These are phyloP conservation scores for Oryza punctata DNA, from an alignment of 176 grass and related monocot species.

Conservation along the genomic window DNA sequence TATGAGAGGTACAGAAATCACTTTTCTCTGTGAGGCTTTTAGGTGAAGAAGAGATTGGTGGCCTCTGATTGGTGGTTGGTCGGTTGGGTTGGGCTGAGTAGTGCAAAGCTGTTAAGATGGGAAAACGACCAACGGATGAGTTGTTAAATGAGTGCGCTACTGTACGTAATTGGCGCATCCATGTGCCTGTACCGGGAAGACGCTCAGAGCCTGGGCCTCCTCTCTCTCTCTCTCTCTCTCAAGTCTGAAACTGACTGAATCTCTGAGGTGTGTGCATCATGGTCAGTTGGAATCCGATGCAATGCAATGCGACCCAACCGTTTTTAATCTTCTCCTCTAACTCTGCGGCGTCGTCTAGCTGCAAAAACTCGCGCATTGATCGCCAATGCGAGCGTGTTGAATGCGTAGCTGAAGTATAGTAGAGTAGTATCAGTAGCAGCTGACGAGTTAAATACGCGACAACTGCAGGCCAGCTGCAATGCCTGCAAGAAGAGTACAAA, in stretches of 20 bases:
- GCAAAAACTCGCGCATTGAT: neutral
- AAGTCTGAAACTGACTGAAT: neutral
- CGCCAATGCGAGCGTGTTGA: neutral
- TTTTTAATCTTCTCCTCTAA: slow-evolving; percentile 28
- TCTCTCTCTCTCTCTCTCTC: neutral
- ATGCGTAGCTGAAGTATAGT: neutral
- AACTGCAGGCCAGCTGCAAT: neutral
- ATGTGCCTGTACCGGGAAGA: slow-evolving; percentile 27
- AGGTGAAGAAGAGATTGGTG: neutral
- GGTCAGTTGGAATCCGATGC: slow-evolving; percentile 51
- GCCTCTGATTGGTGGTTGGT: slow-evolving; percentile 8
- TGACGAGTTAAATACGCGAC: neutral
- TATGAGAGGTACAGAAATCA: neutral
- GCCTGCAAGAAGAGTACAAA: neutral
- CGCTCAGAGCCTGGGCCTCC: slow-evolving; percentile 8
- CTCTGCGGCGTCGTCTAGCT: slow-evolving; percentile 6
- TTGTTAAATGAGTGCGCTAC: neutral
- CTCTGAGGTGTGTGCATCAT: neutral
- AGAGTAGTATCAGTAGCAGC: neutral
- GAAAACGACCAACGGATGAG: slow-evolving; percentile 12
- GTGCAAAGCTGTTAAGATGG: neutral
- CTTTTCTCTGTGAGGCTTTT: neutral
- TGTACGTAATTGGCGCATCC: neutral
- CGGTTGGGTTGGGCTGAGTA: slow-evolving; percentile 1
- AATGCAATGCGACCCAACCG: neutral